Evolutionary conservation across 345 rosid genomes (phyloP), one percentile per base, ranked within the genome.

Genomic region (Linum trigynum): DNA sequence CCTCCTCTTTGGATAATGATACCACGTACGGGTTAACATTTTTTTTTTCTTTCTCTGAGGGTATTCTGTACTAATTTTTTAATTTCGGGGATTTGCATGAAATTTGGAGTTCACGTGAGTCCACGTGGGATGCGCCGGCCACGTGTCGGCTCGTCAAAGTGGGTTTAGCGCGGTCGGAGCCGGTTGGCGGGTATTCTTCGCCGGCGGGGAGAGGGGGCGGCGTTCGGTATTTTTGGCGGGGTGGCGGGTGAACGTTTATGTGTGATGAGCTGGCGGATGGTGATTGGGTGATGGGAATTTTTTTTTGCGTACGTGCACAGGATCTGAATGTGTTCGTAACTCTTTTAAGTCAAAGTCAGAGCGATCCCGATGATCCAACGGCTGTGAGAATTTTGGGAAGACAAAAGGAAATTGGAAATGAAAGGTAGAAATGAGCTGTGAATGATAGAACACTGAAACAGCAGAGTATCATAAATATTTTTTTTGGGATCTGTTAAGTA

Each of bases 91-190:
- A 51, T 67, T 17, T 63, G 37, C 32, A 39, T 66, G 70, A 69
- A 72, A 62, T 65, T 62, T 62, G 71, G 77, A 48, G 9, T 73
- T 71, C 72, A 57, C 42, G 74, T 73, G 57, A 65, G 5, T 58
- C 66, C 76, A 79, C 83, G 80, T 76, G 78, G 69, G 48, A 42
- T 38, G 41, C 7, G 9, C 3, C 14, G 2, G 53, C 53, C 53
- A 48, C 53, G 53, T 48, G 53, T 48, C 53, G 14, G 11, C 2
- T 15, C 9, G 53, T 48, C 53, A 48, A 48, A 12, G 53, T 12
- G 32, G 32, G 53, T 9, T 23, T 23, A 48, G 53, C 53, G 14
- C 53, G 53, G 32, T 23, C 32, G 32, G 32, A 23, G 32, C 32
- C 32, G 32, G 32, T 23, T 23, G 32, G 32, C 32, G 32, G 32